A percentile compares a stretch with the other conserved stretches of the same genome.
phyloP scores from a whole-genome alignment of 371 early-diverging fungal species.

The Scutellospora calospora region DNA sequence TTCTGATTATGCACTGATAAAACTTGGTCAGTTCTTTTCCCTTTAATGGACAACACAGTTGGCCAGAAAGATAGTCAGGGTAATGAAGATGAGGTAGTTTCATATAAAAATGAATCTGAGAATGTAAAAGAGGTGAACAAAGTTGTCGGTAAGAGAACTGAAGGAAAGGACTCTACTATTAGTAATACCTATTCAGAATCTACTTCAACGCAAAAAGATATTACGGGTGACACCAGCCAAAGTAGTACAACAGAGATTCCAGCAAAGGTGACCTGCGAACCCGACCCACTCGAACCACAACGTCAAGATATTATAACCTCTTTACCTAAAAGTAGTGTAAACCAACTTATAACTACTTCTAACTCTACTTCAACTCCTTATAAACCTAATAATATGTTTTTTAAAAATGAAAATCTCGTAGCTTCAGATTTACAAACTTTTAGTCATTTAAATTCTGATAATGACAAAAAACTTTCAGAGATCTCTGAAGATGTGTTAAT shows the following conservation, averaged over 20 bases:
- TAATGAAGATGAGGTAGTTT: constrained; percentile 7
- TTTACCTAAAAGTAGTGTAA: no score
- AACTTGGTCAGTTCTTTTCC: background rate
- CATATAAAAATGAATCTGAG: background rate
- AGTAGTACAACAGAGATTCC: no score
- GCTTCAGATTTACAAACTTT: background rate
- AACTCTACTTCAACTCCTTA: no score
- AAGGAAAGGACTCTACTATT: background rate
- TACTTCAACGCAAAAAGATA: background rate
- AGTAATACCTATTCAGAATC: background rate
- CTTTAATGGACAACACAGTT: constrained; percentile 36
- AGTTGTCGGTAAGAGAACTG: background rate
- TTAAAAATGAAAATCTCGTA: constrained; percentile 3
- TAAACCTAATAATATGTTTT: background rate
- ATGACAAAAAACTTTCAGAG: constrained; percentile 2
- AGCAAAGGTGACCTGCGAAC: no score
- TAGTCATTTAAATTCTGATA: background rate
- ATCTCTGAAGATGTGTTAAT: constrained; percentile 34
- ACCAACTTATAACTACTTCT: no score
- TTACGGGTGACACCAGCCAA: background rate
- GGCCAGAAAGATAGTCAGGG: constrained; percentile 11
- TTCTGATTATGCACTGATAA: constrained; percentile 27
- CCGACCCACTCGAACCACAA: no score
- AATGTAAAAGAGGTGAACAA: background rate
- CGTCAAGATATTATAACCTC: no score